Evolutionary conservation across 306 rosid genomes (phyloP).

Genomic region (Medicago arabica): DNA sequence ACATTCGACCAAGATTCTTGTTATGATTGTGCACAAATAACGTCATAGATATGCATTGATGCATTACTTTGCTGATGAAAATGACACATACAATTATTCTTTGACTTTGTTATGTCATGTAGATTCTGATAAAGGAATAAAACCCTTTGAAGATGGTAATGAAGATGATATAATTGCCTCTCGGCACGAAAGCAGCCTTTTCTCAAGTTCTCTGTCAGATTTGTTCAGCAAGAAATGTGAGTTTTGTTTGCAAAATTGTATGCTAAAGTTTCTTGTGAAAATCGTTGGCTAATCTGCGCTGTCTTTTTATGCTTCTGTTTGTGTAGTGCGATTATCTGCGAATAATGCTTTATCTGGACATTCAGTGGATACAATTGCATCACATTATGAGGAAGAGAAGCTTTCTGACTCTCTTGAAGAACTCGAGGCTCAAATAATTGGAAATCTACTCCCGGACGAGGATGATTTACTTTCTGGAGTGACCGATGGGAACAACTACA

Average conservation of each 20-base stretch:
- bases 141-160: slow-evolving; percentile 27
- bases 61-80: too few species aligned
- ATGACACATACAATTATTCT: background rate
- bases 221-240: slow-evolving; percentile 46
- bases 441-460: slow-evolving; percentile 45
- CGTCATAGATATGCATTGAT: too few species aligned
- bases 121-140: slow-evolving; percentile 41
- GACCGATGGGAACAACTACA: slow-evolving; percentile 21
- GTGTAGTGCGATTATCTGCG: slow-evolving; percentile 44
- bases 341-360: slow-evolving; percentile 43
- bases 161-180: slow-evolving; percentile 22
- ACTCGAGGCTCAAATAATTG: slow-evolving; percentile 48
- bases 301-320: slow-evolving; percentile 29
- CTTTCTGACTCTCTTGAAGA: slow-evolving; percentile 48
- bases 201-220: slow-evolving; percentile 45
- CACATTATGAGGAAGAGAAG: slow-evolving; percentile 44
- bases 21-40: too few species aligned
- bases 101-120: slow-evolving; percentile 32
- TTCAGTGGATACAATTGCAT: slow-evolving; percentile 41
- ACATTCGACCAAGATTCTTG: background rate
- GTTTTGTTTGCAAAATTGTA: slow-evolving; percentile 20
- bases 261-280: slow-evolving; percentile 29
- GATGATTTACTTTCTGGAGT: slow-evolving; percentile 51
- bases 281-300: slow-evolving; percentile 26
- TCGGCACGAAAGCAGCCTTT: slow-evolving; percentile 43